These are phyloP conservation scores for Vigna angularis DNA, from an alignment of 306 rosid species.

Conservation along the genomic window DNA sequence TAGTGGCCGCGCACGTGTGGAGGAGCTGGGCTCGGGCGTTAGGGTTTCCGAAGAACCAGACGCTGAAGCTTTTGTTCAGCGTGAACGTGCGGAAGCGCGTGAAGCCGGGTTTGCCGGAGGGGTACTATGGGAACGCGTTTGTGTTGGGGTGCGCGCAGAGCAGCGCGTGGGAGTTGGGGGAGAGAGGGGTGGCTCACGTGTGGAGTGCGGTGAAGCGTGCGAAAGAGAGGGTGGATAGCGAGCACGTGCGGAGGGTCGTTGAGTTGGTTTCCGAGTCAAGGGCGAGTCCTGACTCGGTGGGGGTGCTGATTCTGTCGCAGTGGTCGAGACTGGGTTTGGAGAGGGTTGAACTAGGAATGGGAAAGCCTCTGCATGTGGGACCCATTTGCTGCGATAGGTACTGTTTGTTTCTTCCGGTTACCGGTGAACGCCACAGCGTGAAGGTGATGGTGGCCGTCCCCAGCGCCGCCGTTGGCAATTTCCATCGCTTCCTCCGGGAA, in stretches of 20 bases:
- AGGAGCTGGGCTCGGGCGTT: constrained; percentile 88
- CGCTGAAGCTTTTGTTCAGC: constrained; percentile 72
- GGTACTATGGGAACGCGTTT: constrained; percentile 90
- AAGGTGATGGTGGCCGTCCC: constrained; percentile 90
- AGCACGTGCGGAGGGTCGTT: constrained; percentile 66
- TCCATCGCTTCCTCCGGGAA: constrained; percentile 52
- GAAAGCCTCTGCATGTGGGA: constrained; percentile 66
- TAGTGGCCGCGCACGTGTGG: constrained; percentile 86
- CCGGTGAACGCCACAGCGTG: constrained; percentile 61
- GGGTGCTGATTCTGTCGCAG: constrained; percentile 80
- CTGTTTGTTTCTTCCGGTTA: constrained; percentile 78
- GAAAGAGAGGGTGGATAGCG: constrained; percentile 72
- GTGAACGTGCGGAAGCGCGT: constrained; percentile 74
- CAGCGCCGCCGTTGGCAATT: constrained; percentile 63
- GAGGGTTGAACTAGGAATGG: constrained; percentile 75
- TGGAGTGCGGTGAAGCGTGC: constrained; percentile 66
- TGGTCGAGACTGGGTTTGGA: constrained; percentile 96
- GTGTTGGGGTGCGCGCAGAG: constrained; percentile 78
- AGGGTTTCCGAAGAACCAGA: constrained; percentile 69
- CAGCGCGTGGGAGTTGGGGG: constrained; percentile 60
- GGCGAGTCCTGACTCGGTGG: constrained; percentile 79
- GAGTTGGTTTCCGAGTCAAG: constrained; percentile 65
- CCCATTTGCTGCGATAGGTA: constrained; percentile 80
- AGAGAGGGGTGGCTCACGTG: constrained; percentile 60
- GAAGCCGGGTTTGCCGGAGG: constrained; percentile 70